Evolutionary conservation across 106 monocot species (phyloP).

Genomic region (Dioscorea dumetorum): DNA sequence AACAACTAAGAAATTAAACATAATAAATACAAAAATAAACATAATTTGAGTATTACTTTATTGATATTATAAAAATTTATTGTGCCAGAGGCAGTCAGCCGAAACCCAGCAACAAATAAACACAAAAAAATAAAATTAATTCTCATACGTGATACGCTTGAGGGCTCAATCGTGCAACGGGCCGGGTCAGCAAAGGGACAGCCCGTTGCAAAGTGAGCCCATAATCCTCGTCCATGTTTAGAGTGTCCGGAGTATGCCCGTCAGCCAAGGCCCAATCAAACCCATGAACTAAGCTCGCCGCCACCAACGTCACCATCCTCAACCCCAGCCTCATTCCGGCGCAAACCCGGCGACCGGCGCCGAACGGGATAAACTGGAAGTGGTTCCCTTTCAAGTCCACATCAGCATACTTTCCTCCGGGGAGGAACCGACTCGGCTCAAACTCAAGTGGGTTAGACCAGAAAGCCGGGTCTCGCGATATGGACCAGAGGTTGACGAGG

Average conservation of each 20-base stretch:
- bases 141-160: background rate
- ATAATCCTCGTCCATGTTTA: conserved; percentile 30
- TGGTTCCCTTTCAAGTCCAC: background rate
- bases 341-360: conserved; percentile 7
- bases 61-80: too few relatives aligned
- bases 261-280: conserved; percentile 37
- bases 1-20: too few relatives aligned
- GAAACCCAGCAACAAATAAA: too few relatives aligned
- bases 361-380: conserved; percentile 6
- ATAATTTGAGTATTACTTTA: too few relatives aligned
- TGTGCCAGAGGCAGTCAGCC: too few relatives aligned
- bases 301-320: conserved; percentile 17
- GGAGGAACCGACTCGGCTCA: background rate
- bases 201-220: background rate
- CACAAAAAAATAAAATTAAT: too few relatives aligned
- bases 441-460: conserved; percentile 2
- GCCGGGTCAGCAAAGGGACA: background rate
- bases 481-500: background rate
- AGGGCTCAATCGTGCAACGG: background rate
- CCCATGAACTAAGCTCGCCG: conserved; percentile 23
- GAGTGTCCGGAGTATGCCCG: conserved; percentile 12
- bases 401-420: background rate
- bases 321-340: conserved; percentile 24
- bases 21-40: too few relatives aligned
- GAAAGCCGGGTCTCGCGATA: background rate